Evolutionary conservation across 257 asterid genomes (phyloP).

Genomic region (Salvia splendens): DNA sequence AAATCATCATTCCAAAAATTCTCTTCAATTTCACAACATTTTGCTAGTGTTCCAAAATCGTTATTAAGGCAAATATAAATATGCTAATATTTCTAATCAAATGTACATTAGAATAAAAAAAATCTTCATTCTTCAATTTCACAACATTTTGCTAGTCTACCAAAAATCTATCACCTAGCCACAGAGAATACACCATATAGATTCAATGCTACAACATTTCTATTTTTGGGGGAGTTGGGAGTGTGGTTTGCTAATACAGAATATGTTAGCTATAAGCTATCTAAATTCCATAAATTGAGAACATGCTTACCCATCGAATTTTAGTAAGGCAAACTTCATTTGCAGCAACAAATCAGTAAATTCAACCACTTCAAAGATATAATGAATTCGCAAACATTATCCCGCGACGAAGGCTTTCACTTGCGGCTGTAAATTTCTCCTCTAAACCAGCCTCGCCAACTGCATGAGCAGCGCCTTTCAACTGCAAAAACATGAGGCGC

Average conservation of each 20-base stretch:
- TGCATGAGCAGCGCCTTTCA: slow-evolving; percentile 89
- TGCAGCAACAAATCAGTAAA: slow-evolving; percentile 9
- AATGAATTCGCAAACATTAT: slow-evolving; percentile 97
- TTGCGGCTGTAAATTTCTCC: slow-evolving; percentile 78
- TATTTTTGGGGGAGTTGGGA: background rate
- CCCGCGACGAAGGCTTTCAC: slow-evolving; percentile 93
- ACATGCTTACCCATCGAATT: background rate
- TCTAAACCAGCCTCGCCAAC: slow-evolving; percentile 88
- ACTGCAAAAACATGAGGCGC: slow-evolving; percentile 42
- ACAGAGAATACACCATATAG: background rate
- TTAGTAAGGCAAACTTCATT: slow-evolving; percentile 14
- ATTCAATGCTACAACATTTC: background rate
- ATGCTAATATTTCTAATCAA: background rate
- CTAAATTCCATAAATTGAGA: background rate
- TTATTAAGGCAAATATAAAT: too few species aligned
- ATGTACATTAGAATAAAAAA: background rate
- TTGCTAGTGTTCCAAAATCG: too few species aligned
- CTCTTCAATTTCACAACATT: too few species aligned
- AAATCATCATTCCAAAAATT: too few species aligned
- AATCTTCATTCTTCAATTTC: background rate
- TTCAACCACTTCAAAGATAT: slow-evolving; percentile 51
- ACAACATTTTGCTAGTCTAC: background rate
- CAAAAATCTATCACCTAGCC: background rate
- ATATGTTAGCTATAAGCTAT: background rate
- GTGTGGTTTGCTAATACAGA: background rate